phyloP scores from a whole-genome alignment of 495 filamentous ascomycete genomes.

The Neurospora sp. region DNA sequence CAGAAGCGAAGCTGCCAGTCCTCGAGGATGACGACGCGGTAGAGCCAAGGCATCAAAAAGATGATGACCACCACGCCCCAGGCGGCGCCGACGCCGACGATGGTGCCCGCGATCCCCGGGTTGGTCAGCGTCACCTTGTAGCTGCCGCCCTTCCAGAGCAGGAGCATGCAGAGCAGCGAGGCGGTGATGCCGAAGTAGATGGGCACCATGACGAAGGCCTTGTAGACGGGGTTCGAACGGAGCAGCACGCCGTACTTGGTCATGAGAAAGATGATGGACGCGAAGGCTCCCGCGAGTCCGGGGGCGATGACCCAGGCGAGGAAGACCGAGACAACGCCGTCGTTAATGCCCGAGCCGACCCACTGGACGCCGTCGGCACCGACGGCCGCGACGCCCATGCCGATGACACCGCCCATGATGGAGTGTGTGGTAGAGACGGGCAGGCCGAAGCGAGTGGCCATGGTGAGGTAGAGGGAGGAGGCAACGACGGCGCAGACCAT shows the following conservation, averaged over 20 bases:
- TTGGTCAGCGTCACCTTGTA: constrained; percentile 36
- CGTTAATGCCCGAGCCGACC: constrained; percentile 39
- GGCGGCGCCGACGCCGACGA: constrained; percentile 10
- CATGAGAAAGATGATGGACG: constrained; percentile 50
- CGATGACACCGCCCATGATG: constrained; percentile 51
- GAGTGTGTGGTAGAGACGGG: constrained; percentile 59
- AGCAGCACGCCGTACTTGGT: constrained; percentile 55
- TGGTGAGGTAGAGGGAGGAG: constrained; percentile 48
- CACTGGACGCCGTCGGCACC: constrained; percentile 40
- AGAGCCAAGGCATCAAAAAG: constrained; percentile 55
- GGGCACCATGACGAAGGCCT: constrained; percentile 48
- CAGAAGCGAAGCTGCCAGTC: constrained; percentile 50
- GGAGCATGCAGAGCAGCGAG: constrained; percentile 52
- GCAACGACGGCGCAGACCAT: constrained; percentile 55
- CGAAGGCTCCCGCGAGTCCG: constrained; percentile 41
- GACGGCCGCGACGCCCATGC: constrained; percentile 52
- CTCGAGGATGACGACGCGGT: constrained; percentile 46
- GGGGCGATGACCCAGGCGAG: constrained; percentile 54
- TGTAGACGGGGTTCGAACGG: constrained; percentile 46
- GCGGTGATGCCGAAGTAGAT: constrained; percentile 53
- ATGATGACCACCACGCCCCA: constrained; percentile 6
- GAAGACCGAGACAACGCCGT: constrained; percentile 35
- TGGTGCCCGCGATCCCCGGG: constrained; percentile 11
- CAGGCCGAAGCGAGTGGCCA: constrained; percentile 43
- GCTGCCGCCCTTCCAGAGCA: constrained; percentile 47